phyloP scores from a whole-genome alignment of 208 protist genomes.

The Blechomonas ayalai region DNA sequence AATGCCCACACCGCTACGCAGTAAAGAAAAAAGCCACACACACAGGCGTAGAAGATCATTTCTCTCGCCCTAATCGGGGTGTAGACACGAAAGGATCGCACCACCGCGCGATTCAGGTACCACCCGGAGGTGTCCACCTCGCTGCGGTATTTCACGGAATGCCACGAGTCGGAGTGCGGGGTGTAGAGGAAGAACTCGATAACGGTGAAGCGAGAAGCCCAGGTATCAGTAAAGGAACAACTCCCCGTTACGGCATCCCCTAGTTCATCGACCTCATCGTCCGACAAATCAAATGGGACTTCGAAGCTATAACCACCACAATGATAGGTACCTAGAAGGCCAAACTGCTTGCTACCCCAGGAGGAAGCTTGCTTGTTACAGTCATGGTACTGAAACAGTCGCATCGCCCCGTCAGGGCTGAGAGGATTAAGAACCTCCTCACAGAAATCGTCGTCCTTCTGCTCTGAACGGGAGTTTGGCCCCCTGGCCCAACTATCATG shows the following conservation, averaged over 20 bases:
- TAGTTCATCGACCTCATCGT: neutral
- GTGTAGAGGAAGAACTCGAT: slow-evolving; percentile 22
- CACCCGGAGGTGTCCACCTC: slow-evolving; percentile 17
- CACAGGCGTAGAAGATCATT: slow-evolving; percentile 6
- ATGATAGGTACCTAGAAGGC: slow-evolving; percentile 10
- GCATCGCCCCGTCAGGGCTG: neutral
- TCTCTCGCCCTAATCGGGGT: slow-evolving; percentile 3
- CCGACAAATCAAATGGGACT: slow-evolving; percentile 16
- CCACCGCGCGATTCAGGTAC: neutral
- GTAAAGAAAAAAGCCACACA: slow-evolving; percentile 9
- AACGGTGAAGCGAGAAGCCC: slow-evolving; percentile 11
- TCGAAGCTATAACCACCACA: slow-evolving; percentile 27
- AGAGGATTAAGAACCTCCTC: slow-evolving; percentile 4
- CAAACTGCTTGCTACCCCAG: neutral
- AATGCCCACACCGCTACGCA: slow-evolving; percentile 9
- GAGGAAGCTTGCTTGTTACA: slow-evolving; percentile 1
- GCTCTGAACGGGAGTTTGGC: neutral
- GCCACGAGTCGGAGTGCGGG: slow-evolving; percentile 11
- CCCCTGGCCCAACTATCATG: neutral
- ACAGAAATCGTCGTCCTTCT: slow-evolving; percentile 1
- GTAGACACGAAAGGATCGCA: slow-evolving; percentile 14
- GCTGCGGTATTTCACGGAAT: slow-evolving; percentile 9
- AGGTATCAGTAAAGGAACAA: slow-evolving; percentile 19
- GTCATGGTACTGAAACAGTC: slow-evolving; percentile 7
- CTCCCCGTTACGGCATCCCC: neutral